Conservation (phyloP, 1,284 basidiomycete species). For the Flammula alnicola region DNA sequence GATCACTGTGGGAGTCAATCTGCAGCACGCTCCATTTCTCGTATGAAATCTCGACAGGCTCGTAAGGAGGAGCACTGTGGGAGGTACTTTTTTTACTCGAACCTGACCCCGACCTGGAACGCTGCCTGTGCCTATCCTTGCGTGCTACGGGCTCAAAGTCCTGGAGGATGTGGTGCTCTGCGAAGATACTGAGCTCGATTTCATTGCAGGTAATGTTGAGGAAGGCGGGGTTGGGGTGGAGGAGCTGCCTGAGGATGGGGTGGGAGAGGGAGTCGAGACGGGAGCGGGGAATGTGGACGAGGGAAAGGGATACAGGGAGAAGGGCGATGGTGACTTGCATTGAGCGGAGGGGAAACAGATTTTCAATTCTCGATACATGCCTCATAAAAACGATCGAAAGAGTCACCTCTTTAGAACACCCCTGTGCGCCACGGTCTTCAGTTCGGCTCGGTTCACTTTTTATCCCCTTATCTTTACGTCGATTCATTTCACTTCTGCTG, state of each 20-base stretch:
- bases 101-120: conserved; percentile 43
- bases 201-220: conserved; percentile 78
- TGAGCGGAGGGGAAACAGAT: conserved; percentile 9
- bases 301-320: conserved; percentile 69
- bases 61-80: conserved; percentile 30
- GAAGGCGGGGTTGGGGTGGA: conserved; percentile 67
- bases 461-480: too few relatives aligned
- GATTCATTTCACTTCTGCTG: too few relatives aligned
- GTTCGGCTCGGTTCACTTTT: conserved; percentile 5
- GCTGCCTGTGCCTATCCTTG: conserved; percentile 54
- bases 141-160: conserved; percentile 68
- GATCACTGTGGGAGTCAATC: conserved; percentile 74
- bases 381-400: conserved; percentile 1
- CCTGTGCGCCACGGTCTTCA: conserved; percentile 8
- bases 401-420: conserved; percentile 14
- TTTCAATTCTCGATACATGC: not conserved
- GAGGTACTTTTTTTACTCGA: conserved; percentile 34
- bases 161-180: conserved; percentile 57
- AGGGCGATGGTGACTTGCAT: conserved; percentile 67
- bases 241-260: conserved; percentile 68
- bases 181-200: conserved; percentile 75
- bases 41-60: conserved; percentile 69
- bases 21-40: conserved; percentile 79
- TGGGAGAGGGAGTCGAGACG: conserved; percentile 63
- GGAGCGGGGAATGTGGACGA: conserved; percentile 72